Evolutionary conservation across 2,329 filamentous ascomycete species (phyloP).

Genomic region (Neurospora sp.): DNA sequence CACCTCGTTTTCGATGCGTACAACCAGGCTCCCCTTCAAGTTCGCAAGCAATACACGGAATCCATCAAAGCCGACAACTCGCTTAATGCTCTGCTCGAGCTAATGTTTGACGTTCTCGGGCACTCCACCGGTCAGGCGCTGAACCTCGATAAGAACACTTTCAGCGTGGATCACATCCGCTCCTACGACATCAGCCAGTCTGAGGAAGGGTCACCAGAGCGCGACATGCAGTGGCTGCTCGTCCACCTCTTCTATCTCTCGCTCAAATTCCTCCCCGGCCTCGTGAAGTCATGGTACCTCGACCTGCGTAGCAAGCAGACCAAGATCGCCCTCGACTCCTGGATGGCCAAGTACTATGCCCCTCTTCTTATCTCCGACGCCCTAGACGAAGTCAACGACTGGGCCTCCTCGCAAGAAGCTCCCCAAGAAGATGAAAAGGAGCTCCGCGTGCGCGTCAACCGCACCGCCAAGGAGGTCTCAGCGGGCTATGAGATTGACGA

Average conservation of each 20-base stretch:
- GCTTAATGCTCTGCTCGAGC: slow-evolving; percentile 60
- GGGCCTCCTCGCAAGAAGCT: slow-evolving; percentile 48
- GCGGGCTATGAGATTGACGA: slow-evolving; percentile 87
- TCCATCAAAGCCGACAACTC: slow-evolving; percentile 67
- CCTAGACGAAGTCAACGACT: slow-evolving; percentile 57
- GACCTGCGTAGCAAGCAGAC: slow-evolving; percentile 74
- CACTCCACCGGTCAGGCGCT: slow-evolving; percentile 65
- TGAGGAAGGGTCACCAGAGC: slow-evolving; percentile 53
- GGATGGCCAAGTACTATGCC: slow-evolving; percentile 80
- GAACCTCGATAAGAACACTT: slow-evolving; percentile 60
- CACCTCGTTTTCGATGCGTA: slow-evolving; percentile 83
- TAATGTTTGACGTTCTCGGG: slow-evolving; percentile 77
- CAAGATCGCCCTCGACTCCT: slow-evolving; percentile 66
- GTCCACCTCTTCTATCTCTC: slow-evolving; percentile 78
- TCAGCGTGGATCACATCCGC: slow-evolving; percentile 46
- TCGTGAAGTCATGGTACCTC: slow-evolving; percentile 79
- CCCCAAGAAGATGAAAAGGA: slow-evolving; percentile 42
- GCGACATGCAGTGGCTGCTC: slow-evolving; percentile 73
- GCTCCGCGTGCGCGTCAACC: slow-evolving; percentile 60
- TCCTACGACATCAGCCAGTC: slow-evolving; percentile 42
- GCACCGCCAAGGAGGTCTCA: slow-evolving; percentile 63
- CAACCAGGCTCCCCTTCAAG: slow-evolving; percentile 64
- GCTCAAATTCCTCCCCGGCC: slow-evolving; percentile 65
- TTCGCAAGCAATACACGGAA: slow-evolving; percentile 72
- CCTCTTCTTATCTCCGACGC: slow-evolving; percentile 56